A percentile compares a stretch with the other conserved stretches of the same genome.
Conservation (phyloP, 257 asterid genomes). For the Nyctanthes arbortristis region DNA sequence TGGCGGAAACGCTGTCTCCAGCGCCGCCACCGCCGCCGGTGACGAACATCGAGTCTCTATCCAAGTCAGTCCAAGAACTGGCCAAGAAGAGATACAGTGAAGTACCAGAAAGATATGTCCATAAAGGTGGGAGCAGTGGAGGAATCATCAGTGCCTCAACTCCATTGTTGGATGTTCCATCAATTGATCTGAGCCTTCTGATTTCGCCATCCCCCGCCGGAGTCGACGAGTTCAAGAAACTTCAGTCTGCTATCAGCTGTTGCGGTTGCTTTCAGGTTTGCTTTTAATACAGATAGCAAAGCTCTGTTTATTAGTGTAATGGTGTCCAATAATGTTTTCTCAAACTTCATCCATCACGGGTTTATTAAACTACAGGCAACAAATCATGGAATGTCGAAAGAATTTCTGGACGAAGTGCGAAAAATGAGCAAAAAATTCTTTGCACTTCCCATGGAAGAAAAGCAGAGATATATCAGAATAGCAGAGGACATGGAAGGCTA, state of each 20-base stretch:
- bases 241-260: constrained; percentile 21
- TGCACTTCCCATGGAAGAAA: constrained; percentile 52
- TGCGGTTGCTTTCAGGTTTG: constrained; percentile 32
- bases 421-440: constrained; percentile 40
- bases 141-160: constrained; percentile 17
- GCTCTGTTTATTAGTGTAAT: no score
- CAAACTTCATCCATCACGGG: neutral
- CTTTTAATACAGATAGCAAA: neutral
- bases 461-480: constrained; percentile 42
- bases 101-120: constrained; percentile 15
- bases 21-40: neutral
- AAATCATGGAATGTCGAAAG: constrained; percentile 60
- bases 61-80: constrained; percentile 2
- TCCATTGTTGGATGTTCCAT: constrained; percentile 20
- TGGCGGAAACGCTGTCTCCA: constrained; percentile 1
- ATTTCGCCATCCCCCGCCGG: constrained; percentile 16
- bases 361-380: constrained; percentile 31
- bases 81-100: constrained; percentile 11
- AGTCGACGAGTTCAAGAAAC: constrained; percentile 23
- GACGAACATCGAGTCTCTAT: neutral
- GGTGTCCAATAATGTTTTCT: neutral
- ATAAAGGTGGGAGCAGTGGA: neutral
- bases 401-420: constrained; percentile 36
- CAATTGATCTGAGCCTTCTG: constrained; percentile 19
- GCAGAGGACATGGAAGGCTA: constrained; percentile 52